Evolutionary conservation across 2,329 filamentous ascomycete genomes (phyloP).

Genomic region (Didymosphaeria variabile): DNA sequence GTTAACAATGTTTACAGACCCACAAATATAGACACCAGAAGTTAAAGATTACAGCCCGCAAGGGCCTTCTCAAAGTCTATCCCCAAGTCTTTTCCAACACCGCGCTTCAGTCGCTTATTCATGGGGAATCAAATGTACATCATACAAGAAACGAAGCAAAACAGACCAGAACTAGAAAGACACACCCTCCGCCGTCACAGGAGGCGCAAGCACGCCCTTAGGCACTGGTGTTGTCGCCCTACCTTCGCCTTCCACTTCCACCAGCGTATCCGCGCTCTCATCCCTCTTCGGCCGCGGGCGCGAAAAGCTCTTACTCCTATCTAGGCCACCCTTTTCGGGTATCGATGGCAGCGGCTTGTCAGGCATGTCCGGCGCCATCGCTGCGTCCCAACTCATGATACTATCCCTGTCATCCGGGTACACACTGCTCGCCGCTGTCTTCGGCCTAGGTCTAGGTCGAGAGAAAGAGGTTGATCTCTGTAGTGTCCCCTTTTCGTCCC

Average conservation of each 20-base stretch:
- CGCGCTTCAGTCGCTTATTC: slow-evolving; percentile 13
- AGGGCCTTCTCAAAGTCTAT: not conserved
- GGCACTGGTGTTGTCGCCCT: slow-evolving; percentile 2
- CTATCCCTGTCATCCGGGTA: slow-evolving; percentile 10
- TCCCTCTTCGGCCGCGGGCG: slow-evolving; percentile 14
- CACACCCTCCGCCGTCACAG: slow-evolving; percentile 14
- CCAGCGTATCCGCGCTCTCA: slow-evolving; percentile 10
- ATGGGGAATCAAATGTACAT: slow-evolving; percentile 9
- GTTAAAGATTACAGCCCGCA: slow-evolving; percentile 15
- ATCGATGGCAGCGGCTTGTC: slow-evolving; percentile 15
- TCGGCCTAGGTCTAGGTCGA: slow-evolving; percentile 12
- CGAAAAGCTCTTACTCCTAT: slow-evolving; percentile 15
- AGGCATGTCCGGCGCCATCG: slow-evolving; percentile 9
- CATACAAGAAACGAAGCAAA: not conserved
- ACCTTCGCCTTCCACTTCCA: slow-evolving; percentile 5
- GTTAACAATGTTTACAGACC: slow-evolving; percentile 31
- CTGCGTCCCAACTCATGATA: slow-evolving; percentile 16
- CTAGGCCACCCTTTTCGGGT: slow-evolving; percentile 11
- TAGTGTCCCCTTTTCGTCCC: slow-evolving; percentile 10
- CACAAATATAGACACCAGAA: slow-evolving; percentile 5
- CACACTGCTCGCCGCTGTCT: slow-evolving; percentile 17
- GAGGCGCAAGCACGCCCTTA: slow-evolving; percentile 6
- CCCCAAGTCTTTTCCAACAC: slow-evolving; percentile 12
- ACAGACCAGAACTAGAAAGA: slow-evolving; percentile 2
- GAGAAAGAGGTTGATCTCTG: slow-evolving; percentile 20